Conservation (phyloP, 2,329 filamentous ascomycete genomes). For the Verticillium isaacii region DNA sequence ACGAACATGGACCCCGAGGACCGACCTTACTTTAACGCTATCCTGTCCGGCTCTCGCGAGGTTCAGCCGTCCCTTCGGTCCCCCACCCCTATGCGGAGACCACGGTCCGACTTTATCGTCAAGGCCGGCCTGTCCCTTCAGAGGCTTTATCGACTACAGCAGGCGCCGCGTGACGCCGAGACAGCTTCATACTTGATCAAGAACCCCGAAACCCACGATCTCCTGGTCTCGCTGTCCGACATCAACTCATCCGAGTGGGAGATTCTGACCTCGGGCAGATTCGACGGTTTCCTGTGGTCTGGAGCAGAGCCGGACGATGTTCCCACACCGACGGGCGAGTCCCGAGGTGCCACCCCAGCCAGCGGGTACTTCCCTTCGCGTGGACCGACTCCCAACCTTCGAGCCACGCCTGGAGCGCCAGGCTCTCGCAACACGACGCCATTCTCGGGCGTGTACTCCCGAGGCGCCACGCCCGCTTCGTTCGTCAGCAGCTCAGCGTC, state of each 20-base stretch:
- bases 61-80: constrained; percentile 55
- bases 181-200: constrained; percentile 81
- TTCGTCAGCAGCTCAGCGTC: constrained; percentile 55
- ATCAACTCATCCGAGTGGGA: constrained; percentile 96
- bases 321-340: constrained; percentile 35
- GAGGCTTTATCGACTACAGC: constrained; percentile 72
- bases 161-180: constrained; percentile 77
- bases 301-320: constrained; percentile 66
- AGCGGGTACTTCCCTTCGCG: constrained; percentile 38
- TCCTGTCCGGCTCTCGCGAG: constrained; percentile 60
- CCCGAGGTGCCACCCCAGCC: constrained; percentile 47
- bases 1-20: constrained; percentile 77
- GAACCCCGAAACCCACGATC: constrained; percentile 75
- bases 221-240: constrained; percentile 80
- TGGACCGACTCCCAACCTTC: constrained; percentile 29
- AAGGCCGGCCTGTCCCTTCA: constrained; percentile 77
- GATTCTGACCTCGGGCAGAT: constrained; percentile 86
- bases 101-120: constrained; percentile 67
- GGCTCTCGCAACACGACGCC: constrained; percentile 43
- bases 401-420: constrained; percentile 33
- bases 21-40: constrained; percentile 74
- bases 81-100: constrained; percentile 63
- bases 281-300: constrained; percentile 93
- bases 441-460: constrained; percentile 46
- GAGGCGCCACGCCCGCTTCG: constrained; percentile 52